Percentiles rank a stretch among this genome's conserved stretches.
These are phyloP conservation scores for Bacidia gigantensis DNA, from an alignment of 495 filamentous ascomycete genomes.

Conservation along the genomic window DNA sequence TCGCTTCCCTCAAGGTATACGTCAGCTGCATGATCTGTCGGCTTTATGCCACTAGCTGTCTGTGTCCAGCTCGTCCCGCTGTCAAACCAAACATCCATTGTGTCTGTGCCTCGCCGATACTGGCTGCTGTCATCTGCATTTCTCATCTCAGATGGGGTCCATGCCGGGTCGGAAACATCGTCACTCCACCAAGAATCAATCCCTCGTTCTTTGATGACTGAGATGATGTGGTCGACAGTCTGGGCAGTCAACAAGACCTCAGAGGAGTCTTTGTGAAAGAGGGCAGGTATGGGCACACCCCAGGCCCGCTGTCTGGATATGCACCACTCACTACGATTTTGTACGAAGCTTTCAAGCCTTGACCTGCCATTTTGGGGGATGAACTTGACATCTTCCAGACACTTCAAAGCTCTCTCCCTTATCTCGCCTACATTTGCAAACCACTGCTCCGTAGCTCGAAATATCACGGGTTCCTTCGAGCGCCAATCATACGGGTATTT, in stretches of 20 bases:
- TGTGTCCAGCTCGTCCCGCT: conserved; percentile 89
- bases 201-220: conserved; percentile 58
- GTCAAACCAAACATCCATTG: conserved; percentile 99
- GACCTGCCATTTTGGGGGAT: conserved; percentile 57
- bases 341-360: conserved; percentile 69
- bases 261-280: conserved; percentile 56
- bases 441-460: conserved; percentile 92
- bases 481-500: conserved; percentile 98
- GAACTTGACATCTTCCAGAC: conserved; percentile 61
- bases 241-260: conserved; percentile 63
- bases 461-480: conserved; percentile 80
- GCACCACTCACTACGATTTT: conserved; percentile 89
- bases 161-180: conserved; percentile 51
- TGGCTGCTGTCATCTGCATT: conserved; percentile 21
- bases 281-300: conserved; percentile 88
- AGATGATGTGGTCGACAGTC: conserved; percentile 74
- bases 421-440: conserved; percentile 84
- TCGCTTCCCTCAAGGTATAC: conserved; percentile 89
- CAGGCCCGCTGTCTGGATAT: conserved; percentile 95
- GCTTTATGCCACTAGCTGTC: conserved; percentile 24
- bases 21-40: conserved; percentile 49
- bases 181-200: conserved; percentile 93
- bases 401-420: conserved; percentile 51
- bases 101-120: conserved; percentile 75
- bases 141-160: conserved; percentile 50